phyloP scores from a whole-genome alignment of 73 alveolate genomes.

The Uronychia setigera region DNA sequence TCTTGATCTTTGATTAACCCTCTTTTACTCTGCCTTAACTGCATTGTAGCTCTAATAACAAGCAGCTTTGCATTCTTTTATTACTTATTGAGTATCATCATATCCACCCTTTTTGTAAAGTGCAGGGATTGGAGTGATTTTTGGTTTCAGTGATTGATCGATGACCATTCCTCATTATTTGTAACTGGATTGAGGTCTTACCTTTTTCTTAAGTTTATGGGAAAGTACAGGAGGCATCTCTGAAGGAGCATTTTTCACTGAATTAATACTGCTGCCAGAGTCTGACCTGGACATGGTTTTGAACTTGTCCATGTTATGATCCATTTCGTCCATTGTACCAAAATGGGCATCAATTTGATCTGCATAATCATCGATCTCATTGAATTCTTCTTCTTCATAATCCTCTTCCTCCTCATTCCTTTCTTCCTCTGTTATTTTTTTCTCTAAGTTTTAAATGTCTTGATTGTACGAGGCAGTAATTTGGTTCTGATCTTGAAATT shows the following conservation, averaged over 20 bases:
- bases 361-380: too few species aligned
- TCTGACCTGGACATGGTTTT: neutral
- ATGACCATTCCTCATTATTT: too few species aligned
- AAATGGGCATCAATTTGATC: neutral
- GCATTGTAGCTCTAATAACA: neutral
- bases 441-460: neutral
- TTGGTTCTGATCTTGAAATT: neutral
- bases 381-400: neutral
- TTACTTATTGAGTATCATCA: neutral
- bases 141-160: neutral
- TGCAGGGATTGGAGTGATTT: neutral
- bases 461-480: neutral
- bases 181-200: neutral
- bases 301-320: neutral
- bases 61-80: neutral
- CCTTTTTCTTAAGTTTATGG: neutral
- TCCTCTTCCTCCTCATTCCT: neutral
- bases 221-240: neutral
- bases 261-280: neutral
- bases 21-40: neutral
- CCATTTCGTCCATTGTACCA: neutral
- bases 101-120: neutral
- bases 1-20: neutral
- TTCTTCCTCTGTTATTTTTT: neutral
- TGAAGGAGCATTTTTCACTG: neutral